Conservation (phyloP, 225 moss, liverwort and hornwort genomes). For the Pleurozium schreberi region DNA sequence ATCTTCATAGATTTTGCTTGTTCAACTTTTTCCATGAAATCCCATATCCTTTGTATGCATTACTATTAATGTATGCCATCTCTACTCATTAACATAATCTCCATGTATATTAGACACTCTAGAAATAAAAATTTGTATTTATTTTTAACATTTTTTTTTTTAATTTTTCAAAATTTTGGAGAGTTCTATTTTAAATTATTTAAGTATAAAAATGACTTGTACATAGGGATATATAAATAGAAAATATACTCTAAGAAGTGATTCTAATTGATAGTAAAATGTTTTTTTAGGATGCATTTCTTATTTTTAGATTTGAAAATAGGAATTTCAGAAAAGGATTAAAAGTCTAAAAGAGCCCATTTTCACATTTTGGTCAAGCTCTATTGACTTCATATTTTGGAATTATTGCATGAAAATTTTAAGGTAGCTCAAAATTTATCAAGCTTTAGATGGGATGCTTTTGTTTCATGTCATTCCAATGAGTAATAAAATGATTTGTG, state of each 20-base stretch:
- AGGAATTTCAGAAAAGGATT: neutral
- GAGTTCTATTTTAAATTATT: neutral
- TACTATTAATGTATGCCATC: neutral
- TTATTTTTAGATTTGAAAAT: neutral
- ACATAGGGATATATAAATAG: neutral
- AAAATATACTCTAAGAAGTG: neutral
- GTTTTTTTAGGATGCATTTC: neutral
- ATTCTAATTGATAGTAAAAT: neutral
- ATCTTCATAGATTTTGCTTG: too few relatives aligned
- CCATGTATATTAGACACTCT: neutral
- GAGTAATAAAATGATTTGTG: too few relatives aligned
- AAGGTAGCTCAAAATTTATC: fast-evolving
- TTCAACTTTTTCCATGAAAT: neutral
- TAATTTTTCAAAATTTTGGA: neutral
- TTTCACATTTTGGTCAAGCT: neutral
- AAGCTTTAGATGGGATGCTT: neutral
- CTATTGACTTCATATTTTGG: neutral
- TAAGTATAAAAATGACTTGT: fast-evolving
- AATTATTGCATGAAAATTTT: neutral
- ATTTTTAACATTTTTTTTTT: neutral
- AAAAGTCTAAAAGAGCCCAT: too few relatives aligned
- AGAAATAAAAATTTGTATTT: neutral
- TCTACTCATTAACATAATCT: neutral
- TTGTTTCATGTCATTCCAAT: neutral
- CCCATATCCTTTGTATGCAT: neutral